These are phyloP conservation scores for Fusarium albosuccineum DNA, from an alignment of 2,329 filamentous ascomycete species.

Conservation along the genomic window DNA sequence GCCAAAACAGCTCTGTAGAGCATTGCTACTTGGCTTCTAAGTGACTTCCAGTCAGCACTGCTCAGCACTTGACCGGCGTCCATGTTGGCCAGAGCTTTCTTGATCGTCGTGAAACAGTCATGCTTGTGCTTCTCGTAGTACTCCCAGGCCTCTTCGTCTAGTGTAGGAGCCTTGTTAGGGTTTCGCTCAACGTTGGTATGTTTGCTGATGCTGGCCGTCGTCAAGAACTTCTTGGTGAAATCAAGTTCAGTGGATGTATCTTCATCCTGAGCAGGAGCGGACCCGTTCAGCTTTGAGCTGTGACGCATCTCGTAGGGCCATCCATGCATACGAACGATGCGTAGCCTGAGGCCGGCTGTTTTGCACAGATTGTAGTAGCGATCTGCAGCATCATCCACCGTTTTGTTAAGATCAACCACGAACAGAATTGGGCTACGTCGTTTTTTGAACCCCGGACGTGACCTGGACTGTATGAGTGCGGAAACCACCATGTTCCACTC, in stretches of 20 bases:
- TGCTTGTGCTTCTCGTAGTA: conserved; percentile 52
- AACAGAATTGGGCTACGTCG: conserved; percentile 56
- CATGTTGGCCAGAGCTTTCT: conserved; percentile 52
- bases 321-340: conserved; percentile 56
- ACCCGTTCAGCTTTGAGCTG: conserved; percentile 47
- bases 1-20: conserved; percentile 56
- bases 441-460: conserved; percentile 36
- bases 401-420: conserved; percentile 62
- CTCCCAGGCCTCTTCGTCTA: conserved; percentile 60
- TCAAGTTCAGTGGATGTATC: conserved; percentile 38
- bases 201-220: conserved; percentile 42
- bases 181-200: conserved; percentile 27
- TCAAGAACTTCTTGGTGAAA: conserved; percentile 54
- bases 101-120: conserved; percentile 51
- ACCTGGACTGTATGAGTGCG: conserved; percentile 53
- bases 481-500: conserved; percentile 60
- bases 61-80: conserved; percentile 44
- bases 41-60: conserved; percentile 46
- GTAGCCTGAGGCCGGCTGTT: conserved; percentile 50
- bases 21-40: conserved; percentile 49
- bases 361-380: conserved; percentile 56
- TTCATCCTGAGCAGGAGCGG: neutral
- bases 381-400: conserved; percentile 60
- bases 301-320: conserved; percentile 55
- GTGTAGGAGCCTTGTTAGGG: conserved; percentile 51